Base-by-base conservation (phyloP, 176 grass and related monocot genomes). In the Avena atlantica region DNA sequence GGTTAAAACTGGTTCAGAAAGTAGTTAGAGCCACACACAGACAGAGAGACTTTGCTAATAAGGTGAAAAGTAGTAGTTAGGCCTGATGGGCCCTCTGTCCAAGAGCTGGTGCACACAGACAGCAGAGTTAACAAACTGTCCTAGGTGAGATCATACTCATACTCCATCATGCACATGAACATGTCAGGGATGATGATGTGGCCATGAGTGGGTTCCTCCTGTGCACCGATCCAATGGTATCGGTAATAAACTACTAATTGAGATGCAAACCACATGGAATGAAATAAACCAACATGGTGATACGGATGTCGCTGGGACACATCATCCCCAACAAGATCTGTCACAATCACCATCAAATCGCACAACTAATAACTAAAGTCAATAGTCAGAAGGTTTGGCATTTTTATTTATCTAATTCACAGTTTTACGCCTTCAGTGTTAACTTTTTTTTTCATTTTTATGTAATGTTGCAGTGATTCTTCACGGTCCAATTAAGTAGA, bases 71-170 rank as follows among this genome's bases (percentile, higher is more conserved):
- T 50, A 47, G 23, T 82, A 48, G 55, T 60, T 88, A 23, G 53
- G 87, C 71, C 70, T 78, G 78, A 78, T 53, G 52, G 58, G 20
- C 62, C 36, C 73, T 49, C 25, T 40, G 16, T 49, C 12, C 48
- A 60, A 88, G 62, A n/a, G n/a, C 6, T 2, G 51, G 57, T 34
- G 64, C n/a, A 49, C 73, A 81, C 67, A 42, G 40, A 40, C 56
- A 24, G 29, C 45, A 52, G 51, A 69, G n/a, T 17, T 74, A 74
- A 65, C 44, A 47, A 80, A n/a, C 44, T 63, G 29, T 48, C 72
- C 15, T 56, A 44, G 77, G 82, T 91, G 86, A 82, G 78, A 78
- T 82, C 86, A 78, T 20, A 88, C 82, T 40, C 82, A 70, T n/a
- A 47, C 14, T 53, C 86, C 90, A 91, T 52, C 6, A 88, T 31